Base-by-base conservation (phyloP, 768 basidiomycete species). In the Boletus rufocinnamomeus region DNA sequence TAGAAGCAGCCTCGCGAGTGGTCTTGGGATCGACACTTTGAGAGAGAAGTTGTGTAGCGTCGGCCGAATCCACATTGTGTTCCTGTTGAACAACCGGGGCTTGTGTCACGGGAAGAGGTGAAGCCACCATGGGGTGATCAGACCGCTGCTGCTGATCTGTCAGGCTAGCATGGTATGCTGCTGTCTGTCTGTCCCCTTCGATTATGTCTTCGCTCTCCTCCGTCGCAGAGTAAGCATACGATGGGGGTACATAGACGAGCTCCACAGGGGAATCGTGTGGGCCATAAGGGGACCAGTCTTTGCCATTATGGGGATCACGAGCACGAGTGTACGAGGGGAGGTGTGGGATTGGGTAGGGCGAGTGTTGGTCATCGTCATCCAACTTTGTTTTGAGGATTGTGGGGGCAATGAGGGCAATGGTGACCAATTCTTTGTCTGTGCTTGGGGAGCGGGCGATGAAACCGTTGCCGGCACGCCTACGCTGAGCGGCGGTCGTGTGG, bases 361-460 rank as follows among this genome's bases (percentile, higher is more conserved):
- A 55, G 23, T 49, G 51, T 7, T 70, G 74, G 28, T 75, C 74
- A 46, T 82, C 81, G 52, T 83, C 81, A 7, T 79, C 81, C 1
- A 81, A 78, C 11, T 79, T 83, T 19, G 91, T 91, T 77, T 98
- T 99, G 63, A 98, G 80, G 47, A 91, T 82, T 6, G 97, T 95
- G 6, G 88, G 88, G 0, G 88, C 85, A 47, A 90, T 88, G 38
- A 85, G 80, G 14, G 86, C 86, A 54, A 89, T 90, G 11, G 88
- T 89, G 61, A 88, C 74, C 30, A 83, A 81, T 41, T 87, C 85
- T 32, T 79, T 72, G 56, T 80, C 76, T 43, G 71, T 52, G 50
- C 72, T 74, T 45, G 41, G 56, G 6, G 71, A 71, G 13, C 60
- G 67, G 71, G 68, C 47, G 70, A 70, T 9, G 84, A 83, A 32